These are phyloP conservation scores for Solanum ossicruentum DNA, from an alignment of 257 asterid genomes.

Conservation along the genomic window DNA sequence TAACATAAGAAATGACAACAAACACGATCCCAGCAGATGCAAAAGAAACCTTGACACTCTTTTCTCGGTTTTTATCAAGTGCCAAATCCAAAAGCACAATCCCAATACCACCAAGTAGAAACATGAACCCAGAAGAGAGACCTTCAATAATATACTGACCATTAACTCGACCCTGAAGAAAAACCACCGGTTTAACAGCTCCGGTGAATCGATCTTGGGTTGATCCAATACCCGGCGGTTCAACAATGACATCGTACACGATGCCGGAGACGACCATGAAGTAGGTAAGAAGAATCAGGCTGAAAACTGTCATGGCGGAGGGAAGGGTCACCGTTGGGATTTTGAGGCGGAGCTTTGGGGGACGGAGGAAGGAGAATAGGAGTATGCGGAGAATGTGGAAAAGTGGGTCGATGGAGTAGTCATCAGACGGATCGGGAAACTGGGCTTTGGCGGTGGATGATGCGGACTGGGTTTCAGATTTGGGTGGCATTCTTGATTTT, in stretches of 20 bases:
- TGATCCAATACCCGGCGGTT: constrained; percentile 96
- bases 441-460: constrained; percentile 8
- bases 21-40: constrained; percentile 65
- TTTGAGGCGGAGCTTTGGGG: constrained; percentile 88
- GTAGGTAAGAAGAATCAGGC: constrained; percentile 77
- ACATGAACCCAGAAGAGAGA: constrained; percentile 86
- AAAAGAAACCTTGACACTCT: constrained; percentile 73
- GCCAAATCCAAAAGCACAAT: constrained; percentile 79
- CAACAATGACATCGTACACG: constrained; percentile 89
- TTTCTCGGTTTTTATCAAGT: constrained; percentile 65
- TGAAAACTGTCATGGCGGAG: constrained; percentile 83
- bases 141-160: constrained; percentile 96
- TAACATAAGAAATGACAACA: constrained; percentile 68
- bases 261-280: constrained; percentile 96
- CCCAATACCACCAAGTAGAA: constrained; percentile 85
- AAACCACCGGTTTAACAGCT: constrained; percentile 74
- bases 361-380: constrained; percentile 74
- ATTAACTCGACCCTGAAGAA: constrained; percentile 82
- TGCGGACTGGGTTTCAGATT: not conserved
- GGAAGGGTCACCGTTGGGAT: constrained; percentile 79
- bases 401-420: constrained; percentile 48
- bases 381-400: constrained; percentile 42
- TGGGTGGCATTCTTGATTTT: constrained; percentile 6
- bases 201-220: constrained; percentile 76
- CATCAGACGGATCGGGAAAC: constrained; percentile 9